phyloP scores from a whole-genome alignment of 257 asterid genomes.

The Solanum ossicruentum region DNA sequence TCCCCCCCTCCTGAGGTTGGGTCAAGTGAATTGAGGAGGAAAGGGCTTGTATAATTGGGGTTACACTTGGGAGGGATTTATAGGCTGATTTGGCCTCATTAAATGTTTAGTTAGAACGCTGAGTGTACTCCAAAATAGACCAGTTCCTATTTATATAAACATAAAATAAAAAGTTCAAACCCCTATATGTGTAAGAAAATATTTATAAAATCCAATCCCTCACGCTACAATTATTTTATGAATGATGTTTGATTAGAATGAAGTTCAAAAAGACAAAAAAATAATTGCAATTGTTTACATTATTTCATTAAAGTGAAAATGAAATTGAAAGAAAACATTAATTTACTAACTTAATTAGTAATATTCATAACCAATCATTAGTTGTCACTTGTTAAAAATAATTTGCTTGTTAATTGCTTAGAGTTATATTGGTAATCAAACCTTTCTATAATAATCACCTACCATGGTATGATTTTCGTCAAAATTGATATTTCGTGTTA shows the following conservation, averaged over 20 bases:
- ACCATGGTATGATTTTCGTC: too few relatives aligned
- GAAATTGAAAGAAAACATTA: background rate
- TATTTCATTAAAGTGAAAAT: background rate
- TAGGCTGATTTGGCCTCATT: background rate
- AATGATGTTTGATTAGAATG: background rate
- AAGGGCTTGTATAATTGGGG: background rate
- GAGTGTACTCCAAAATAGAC: background rate
- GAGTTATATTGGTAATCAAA: too few relatives aligned
- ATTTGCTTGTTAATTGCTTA: too few relatives aligned
- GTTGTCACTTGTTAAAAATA: background rate
- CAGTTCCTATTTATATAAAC: background rate
- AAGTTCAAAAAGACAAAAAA: background rate
- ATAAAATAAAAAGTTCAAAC: background rate
- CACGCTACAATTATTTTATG: background rate
- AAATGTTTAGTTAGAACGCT: background rate
- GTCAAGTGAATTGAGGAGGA: background rate
- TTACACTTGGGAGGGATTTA: background rate
- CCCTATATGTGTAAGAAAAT: background rate
- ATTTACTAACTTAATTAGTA: background rate
- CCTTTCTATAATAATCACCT: too few relatives aligned
- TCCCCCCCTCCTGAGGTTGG: background rate
- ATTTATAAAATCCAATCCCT: background rate
- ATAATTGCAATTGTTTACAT: background rate
- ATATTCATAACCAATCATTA: background rate
- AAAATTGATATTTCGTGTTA: too few relatives aligned